Evolutionary conservation across 352 stramenopile genomes (phyloP).

Genomic region (Phytophthora uliginosa): DNA sequence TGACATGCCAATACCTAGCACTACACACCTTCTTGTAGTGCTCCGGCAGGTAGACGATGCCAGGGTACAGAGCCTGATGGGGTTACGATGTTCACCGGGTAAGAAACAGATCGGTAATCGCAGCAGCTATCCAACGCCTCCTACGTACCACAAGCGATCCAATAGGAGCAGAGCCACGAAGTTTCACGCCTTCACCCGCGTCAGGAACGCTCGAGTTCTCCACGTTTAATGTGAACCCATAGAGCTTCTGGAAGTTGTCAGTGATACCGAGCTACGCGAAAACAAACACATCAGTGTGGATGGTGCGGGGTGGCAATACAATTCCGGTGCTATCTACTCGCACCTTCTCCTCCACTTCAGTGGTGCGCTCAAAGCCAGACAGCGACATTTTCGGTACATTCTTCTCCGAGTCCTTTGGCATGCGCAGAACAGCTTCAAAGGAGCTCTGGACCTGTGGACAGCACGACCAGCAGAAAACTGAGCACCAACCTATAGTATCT

Average conservation of each 20-base stretch:
- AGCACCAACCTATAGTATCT: background rate
- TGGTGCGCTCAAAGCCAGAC: slow-evolving; percentile 67
- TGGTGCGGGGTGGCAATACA: background rate
- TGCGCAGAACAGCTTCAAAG: slow-evolving; percentile 75
- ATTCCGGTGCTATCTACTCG: background rate
- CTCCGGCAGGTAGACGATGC: slow-evolving; percentile 86
- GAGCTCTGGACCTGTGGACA: slow-evolving; percentile 46
- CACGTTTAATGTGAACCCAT: slow-evolving; percentile 82
- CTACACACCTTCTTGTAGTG: slow-evolving; percentile 85
- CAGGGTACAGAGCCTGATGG: slow-evolving; percentile 74
- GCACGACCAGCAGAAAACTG: background rate
- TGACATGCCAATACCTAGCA: background rate
- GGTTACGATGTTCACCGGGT: background rate
- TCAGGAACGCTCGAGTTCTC: slow-evolving; percentile 69
- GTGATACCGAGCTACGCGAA: slow-evolving; percentile 37
- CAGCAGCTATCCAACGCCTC: slow-evolving; percentile 5
- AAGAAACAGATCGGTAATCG: background rate
- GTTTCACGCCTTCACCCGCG: slow-evolving; percentile 81
- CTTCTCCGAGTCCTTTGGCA: slow-evolving; percentile 47
- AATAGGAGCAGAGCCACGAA: slow-evolving; percentile 65
- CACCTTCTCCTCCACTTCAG: slow-evolving; percentile 43
- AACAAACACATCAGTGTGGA: slow-evolving; percentile 13
- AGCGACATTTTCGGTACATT: slow-evolving; percentile 60
- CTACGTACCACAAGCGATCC: slow-evolving; percentile 76
- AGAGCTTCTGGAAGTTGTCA: slow-evolving; percentile 58